Evolutionary conservation across 116 monocot species (phyloP).

Genomic region (Phalaenopsis hybrid): DNA sequence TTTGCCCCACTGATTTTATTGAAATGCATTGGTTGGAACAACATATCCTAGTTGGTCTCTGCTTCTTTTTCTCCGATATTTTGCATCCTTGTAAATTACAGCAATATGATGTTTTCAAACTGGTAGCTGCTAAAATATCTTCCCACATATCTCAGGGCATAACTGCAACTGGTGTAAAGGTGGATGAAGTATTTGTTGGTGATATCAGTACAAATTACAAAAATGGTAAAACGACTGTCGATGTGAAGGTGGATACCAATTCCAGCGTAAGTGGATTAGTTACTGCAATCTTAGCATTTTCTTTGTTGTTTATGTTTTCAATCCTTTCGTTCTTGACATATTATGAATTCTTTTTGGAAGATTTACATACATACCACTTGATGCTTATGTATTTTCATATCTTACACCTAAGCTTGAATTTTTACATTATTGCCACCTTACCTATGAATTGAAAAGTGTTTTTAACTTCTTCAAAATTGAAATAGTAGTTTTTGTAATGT

Average conservation of each 20-base stretch:
- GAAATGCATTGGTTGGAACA: background rate
- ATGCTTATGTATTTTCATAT: background rate
- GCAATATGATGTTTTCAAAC: background rate
- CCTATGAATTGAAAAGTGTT: no score
- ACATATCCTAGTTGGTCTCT: background rate
- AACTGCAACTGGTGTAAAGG: constrained; percentile 57
- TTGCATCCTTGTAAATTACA: background rate
- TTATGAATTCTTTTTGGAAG: background rate
- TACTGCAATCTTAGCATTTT: background rate
- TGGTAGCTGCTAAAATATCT: background rate
- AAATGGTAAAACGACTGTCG: constrained; percentile 53
- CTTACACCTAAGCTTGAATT: background rate
- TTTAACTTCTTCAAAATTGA: no score
- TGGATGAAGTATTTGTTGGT: constrained; percentile 48
- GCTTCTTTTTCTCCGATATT: background rate
- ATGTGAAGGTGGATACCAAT: constrained; percentile 61
- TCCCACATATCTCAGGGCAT: constrained; percentile 32
- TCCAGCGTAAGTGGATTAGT: constrained; percentile 44
- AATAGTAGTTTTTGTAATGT: no score
- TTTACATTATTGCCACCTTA: no score
- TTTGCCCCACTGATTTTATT: background rate
- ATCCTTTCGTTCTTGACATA: background rate
- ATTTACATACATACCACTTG: background rate
- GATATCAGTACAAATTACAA: constrained; percentile 55
- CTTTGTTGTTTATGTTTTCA: background rate